These are phyloP conservation scores for Tuber indicum DNA, from an alignment of 495 filamentous ascomycete genomes.

Conservation along the genomic window DNA sequence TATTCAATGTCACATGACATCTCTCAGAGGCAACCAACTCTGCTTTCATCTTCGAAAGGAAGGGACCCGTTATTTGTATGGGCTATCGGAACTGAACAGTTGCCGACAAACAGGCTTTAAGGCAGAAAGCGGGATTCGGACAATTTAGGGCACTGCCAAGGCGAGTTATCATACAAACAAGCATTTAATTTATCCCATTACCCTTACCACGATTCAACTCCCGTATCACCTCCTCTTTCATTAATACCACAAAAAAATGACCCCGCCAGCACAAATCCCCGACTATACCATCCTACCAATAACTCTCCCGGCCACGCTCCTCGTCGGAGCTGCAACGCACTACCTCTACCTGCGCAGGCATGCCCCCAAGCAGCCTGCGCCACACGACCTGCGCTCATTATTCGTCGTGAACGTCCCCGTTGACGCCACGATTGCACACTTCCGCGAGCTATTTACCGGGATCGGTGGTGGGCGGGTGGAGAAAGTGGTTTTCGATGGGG, in stretches of 20 bases:
- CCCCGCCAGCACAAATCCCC: conserved; percentile 15
- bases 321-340: conserved; percentile 47
- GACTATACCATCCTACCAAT: conserved; percentile 26
- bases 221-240: conserved; percentile 9
- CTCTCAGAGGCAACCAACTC: too few species aligned
- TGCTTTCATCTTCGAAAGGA: too few species aligned
- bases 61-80: too few species aligned
- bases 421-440: conserved; percentile 69
- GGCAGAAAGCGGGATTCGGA: too few species aligned
- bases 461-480: conserved; percentile 71
- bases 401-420: conserved; percentile 84
- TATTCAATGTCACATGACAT: too few species aligned
- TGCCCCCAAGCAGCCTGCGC: conserved; percentile 65
- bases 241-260: conserved; percentile 12
- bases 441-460: conserved; percentile 67
- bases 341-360: conserved; percentile 82
- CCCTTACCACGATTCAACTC: conserved; percentile 3
- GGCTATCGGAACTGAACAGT: too few species aligned
- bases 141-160: too few species aligned
- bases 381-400: conserved; percentile 65
- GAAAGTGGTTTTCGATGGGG: conserved; percentile 61
- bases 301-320: neutral
- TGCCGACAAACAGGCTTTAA: too few species aligned
- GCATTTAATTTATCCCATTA: too few species aligned
- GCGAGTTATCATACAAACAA: too few species aligned